A percentile compares a stretch with the other conserved stretches of the same genome.
These are phyloP conservation scores for Silene noctiflora DNA, from an alignment of 179 eudicot genomes.

Conservation along the genomic window DNA sequence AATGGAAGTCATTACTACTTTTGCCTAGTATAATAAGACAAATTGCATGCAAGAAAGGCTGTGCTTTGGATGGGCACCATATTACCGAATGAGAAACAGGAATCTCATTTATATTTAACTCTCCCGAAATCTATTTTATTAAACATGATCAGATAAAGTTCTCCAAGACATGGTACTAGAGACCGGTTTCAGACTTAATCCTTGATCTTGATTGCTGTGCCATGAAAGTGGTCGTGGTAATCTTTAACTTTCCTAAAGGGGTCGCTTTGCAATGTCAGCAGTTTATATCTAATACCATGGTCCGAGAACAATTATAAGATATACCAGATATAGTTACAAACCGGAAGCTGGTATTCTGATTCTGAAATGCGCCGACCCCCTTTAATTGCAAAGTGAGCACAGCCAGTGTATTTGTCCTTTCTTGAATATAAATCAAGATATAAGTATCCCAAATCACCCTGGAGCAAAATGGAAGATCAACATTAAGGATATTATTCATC, in stretches of 20 bases:
- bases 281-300: neutral
- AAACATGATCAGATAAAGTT: neutral
- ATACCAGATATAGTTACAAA: conserved; percentile 33
- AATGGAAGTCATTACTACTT: neutral
- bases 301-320: neutral
- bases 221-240: neutral
- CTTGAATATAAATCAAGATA: conserved; percentile 92
- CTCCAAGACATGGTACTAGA: neutral
- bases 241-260: too few relatives aligned
- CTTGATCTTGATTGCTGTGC: neutral
- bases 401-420: conserved; percentile 81
- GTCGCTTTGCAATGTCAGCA: too few relatives aligned
- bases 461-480: conserved; percentile 25
- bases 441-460: conserved; percentile 95
- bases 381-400: conserved; percentile 96
- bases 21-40: neutral
- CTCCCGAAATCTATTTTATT: conserved; percentile 1
- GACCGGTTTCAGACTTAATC: neutral
- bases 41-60: neutral
- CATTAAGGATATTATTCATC: neutral
- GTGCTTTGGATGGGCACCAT: neutral
- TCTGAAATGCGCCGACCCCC: conserved; percentile 86
- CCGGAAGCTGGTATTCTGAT: conserved; percentile 92
- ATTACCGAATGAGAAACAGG: neutral
- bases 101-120: neutral